Evolutionary conservation across 2,329 filamentous ascomycete genomes (phyloP).

Genomic region (Sarocladium brachiariae): DNA sequence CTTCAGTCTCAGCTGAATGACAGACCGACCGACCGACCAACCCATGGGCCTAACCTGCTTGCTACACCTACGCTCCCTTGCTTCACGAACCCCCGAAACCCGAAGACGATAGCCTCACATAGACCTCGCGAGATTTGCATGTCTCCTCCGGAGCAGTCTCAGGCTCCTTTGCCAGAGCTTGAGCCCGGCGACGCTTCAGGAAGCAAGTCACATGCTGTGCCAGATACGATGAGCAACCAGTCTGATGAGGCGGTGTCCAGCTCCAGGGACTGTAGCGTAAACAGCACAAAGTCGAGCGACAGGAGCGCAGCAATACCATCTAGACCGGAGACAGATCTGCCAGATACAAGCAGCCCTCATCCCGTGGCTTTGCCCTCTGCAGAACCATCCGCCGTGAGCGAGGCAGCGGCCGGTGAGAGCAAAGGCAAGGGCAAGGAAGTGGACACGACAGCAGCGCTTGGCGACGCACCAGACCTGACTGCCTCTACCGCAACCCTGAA

Average conservation of each 20-base stretch:
- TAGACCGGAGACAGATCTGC: neutral
- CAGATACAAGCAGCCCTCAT: neutral
- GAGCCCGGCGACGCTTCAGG: slow-evolving; percentile 14
- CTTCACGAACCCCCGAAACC: neutral
- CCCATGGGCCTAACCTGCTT: neutral
- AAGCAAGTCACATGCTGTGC: slow-evolving; percentile 20
- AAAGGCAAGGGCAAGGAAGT: slow-evolving; percentile 20
- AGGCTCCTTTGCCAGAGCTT: slow-evolving; percentile 12
- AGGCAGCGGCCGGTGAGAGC: neutral
- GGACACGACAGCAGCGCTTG: slow-evolving; percentile 10
- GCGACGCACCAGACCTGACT: slow-evolving; percentile 12
- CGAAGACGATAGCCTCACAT: neutral
- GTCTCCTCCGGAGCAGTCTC: slow-evolving; percentile 28
- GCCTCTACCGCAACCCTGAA: slow-evolving; percentile 44
- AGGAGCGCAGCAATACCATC: neutral
- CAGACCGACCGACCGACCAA: neutral
- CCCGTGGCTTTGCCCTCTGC: neutral
- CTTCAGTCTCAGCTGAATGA: too few species aligned
- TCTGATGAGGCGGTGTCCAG: slow-evolving; percentile 17
- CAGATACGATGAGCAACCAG: slow-evolving; percentile 17
- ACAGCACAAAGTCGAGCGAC: neutral
- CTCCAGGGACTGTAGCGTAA: neutral
- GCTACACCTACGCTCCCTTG: neutral
- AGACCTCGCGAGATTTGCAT: slow-evolving; percentile 20
- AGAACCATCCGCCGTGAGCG: neutral